A percentile compares a stretch with the other conserved stretches of the same genome.
Evolutionary conservation across 1,139 yeast species (phyloP).

Genomic region (Protomyces macrosporus): DNA sequence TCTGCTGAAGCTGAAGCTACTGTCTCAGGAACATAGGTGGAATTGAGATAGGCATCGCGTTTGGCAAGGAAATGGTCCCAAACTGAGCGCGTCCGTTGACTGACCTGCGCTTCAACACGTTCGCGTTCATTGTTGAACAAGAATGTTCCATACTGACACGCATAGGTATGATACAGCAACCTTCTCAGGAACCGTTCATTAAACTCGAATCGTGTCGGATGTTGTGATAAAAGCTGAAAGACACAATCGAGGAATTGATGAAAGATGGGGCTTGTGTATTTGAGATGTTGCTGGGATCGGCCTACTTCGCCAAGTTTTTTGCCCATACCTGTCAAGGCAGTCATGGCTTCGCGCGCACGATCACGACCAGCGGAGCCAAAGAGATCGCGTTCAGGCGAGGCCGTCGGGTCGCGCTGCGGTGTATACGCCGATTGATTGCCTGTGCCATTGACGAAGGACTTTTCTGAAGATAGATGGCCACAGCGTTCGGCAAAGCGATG

Average conservation of each 20-base stretch:
- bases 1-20: constrained; percentile 32
- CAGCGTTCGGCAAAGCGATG: constrained; percentile 80
- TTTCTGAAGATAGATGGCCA: constrained; percentile 56
- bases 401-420: constrained; percentile 1
- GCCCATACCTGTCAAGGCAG: constrained; percentile 31
- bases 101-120: constrained; percentile 43
- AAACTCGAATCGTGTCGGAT: constrained; percentile 71
- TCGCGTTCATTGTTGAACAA: constrained; percentile 70
- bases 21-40: constrained; percentile 38
- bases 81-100: constrained; percentile 60
- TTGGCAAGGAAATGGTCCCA: constrained; percentile 92
- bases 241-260: constrained; percentile 91
- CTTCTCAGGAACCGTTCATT: constrained; percentile 83
- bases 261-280: constrained; percentile 78
- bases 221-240: constrained; percentile 68
- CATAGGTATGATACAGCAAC: constrained; percentile 76
- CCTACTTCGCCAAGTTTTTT: constrained; percentile 21
- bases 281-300: constrained; percentile 36
- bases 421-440: neutral
- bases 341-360: constrained; percentile 27
- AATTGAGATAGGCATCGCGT: constrained; percentile 61
- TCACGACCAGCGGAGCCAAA: neutral
- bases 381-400: constrained; percentile 27
- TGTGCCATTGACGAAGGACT: constrained; percentile 34
- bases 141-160: constrained; percentile 94